phyloP scores from a whole-genome alignment of 2,329 filamentous ascomycete genomes.

The Pyricularia pennisetigena region DNA sequence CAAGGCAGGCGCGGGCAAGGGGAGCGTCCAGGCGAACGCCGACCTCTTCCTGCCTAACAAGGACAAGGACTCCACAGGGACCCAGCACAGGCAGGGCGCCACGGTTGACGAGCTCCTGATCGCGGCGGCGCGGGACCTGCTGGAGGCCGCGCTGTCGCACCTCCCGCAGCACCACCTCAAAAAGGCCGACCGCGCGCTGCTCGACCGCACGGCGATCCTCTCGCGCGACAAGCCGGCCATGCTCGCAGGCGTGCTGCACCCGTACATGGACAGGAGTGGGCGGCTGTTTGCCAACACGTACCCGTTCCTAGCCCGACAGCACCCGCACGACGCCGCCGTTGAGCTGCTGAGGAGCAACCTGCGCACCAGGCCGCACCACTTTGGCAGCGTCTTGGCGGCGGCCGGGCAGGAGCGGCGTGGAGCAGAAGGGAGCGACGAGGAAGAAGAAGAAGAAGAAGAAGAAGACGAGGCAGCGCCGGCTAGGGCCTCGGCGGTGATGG shows the following conservation, averaged over 20 bases:
- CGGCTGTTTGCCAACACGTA: constrained; percentile 63
- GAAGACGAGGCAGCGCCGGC: constrained; percentile 22
- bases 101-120: constrained; percentile 31
- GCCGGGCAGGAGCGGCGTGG: background rate
- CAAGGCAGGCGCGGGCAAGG: constrained; percentile 10
- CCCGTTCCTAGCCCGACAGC: constrained; percentile 64
- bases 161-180: constrained; percentile 59
- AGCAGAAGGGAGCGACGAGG: constrained; percentile 23
- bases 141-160: constrained; percentile 51
- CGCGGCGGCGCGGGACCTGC: constrained; percentile 47
- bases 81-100: constrained; percentile 18
- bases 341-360: constrained; percentile 61
- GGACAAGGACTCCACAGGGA: constrained; percentile 8
- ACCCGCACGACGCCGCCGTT: constrained; percentile 51
- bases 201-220: constrained; percentile 76
- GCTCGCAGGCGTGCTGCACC: constrained; percentile 74
- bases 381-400: constrained; percentile 17
- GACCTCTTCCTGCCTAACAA: constrained; percentile 57
- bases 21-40: constrained; percentile 43
- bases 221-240: constrained; percentile 60
- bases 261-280: constrained; percentile 53
- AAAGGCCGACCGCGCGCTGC: constrained; percentile 60
- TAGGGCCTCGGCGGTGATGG: constrained; percentile 12
- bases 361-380: constrained; percentile 23
- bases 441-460: constrained; percentile 22